phyloP scores from a whole-genome alignment of 2,329 filamentous ascomycete species.

The Trichophyton equinum region DNA sequence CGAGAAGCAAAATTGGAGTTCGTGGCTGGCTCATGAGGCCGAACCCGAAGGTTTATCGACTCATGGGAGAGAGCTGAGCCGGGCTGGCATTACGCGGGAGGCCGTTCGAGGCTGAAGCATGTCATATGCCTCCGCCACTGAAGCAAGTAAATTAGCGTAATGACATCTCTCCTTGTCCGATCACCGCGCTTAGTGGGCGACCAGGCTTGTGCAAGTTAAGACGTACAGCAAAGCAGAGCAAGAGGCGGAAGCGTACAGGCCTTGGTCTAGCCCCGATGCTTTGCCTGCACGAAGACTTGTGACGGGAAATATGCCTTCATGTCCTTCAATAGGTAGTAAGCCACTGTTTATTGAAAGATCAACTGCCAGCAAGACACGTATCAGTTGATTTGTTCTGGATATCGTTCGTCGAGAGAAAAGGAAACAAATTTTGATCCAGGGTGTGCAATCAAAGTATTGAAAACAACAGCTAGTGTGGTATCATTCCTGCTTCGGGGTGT shows the following conservation, averaged over 20 bases:
- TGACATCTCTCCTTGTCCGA: not conserved
- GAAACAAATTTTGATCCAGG: not conserved
- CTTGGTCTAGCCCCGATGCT: not conserved
- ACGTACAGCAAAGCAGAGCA: not conserved
- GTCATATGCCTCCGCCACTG: conserved; percentile 1
- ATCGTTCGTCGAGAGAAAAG: not conserved
- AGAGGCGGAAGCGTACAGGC: not conserved
- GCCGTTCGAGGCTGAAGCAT: conserved; percentile 2
- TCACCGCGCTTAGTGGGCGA: not conserved
- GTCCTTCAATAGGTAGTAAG: not conserved
- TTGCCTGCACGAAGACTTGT: not conserved
- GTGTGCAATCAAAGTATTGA: not conserved
- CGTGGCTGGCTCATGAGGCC: not conserved
- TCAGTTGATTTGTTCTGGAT: not conserved
- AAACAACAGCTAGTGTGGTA: not conserved
- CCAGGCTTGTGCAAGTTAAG: not conserved
- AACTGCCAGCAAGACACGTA: not conserved
- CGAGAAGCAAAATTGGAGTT: not conserved
- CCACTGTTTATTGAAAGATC: not conserved
- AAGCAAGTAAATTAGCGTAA: not conserved
- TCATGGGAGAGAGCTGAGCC: not conserved
- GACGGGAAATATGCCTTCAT: not conserved
- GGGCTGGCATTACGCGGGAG: not conserved
- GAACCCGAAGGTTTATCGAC: not conserved
- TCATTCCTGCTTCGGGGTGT: not conserved